Evolutionary conservation across 257 asterid species (phyloP), one percentile per base, ranked within the genome.

Genomic region (Penstemon eatonii): DNA sequence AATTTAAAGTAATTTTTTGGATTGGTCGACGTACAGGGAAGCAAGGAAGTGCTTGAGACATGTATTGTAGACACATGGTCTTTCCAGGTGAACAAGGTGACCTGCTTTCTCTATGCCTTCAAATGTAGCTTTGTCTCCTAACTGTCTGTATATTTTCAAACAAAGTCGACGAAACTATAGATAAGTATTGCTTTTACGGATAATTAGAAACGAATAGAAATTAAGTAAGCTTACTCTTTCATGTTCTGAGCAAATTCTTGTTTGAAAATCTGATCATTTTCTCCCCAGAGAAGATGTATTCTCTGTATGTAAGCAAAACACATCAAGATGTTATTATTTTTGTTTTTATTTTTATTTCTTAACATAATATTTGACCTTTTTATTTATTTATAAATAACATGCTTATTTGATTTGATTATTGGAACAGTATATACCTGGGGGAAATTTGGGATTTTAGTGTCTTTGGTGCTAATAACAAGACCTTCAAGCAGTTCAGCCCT

Each of bases 221-320:
- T 25, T 25, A 25, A 25, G 33, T 39, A 45, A 77, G 63, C 90
- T 78, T 71, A 89, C 98, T 81, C 82, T 89, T 89, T 84, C 96
- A 87, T 87, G 63, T 78, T 71, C 75, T 82, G 82, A 56, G 98
- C 98, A 66, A 79, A 88, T 60, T 89, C 87, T 63, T 84, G 47
- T 40, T 79, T 89, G 81, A 92, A 92, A 68, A 89, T 86, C 77
- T 86, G 89, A 81, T 92, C 98, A 55, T 92, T 78, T 76, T 87
- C 95, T 3, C 98, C 98, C 98, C 98, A 92, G 0, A 92, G 81
- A 46, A 92, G 89, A 81, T 87, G 96, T 77, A 92, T 92, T 79
- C 85, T 80, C 96, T 91, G 83, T 68, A 76, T 25, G 33, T 25
- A 25, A 25, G 65, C 9, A 60, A 11, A 66, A 13, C 1, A 2